Evolutionary conservation across 2,329 filamentous ascomycete species (phyloP), one percentile per base, ranked within the genome.

Genomic region (Hypoxylon sp.): DNA sequence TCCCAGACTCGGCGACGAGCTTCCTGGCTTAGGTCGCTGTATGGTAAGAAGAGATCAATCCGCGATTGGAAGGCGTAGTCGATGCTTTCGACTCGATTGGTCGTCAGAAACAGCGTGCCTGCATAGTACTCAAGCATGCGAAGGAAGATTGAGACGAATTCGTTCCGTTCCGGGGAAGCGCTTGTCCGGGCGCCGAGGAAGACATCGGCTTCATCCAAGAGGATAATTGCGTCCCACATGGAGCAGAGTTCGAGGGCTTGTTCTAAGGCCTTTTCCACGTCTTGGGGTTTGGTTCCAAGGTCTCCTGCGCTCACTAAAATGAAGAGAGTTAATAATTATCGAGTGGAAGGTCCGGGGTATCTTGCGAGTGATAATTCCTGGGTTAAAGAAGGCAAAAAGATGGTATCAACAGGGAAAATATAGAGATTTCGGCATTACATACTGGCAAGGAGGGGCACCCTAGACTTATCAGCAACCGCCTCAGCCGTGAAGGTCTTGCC

Each of bases 141-240:
- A 7, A 74, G 62, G 31, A 73, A 73, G 24, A 70, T 69, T 7
- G 74, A 70, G 0, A 84, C 81, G 1, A 84, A 74, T 64, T 79
- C 77, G 68, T 84, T 84, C 1, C 81, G 77, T 1, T 72, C 72
- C 10, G 83, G 65, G 31, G 79, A 76, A 2, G 78, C 70, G 6
- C 72, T 67, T 0, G 75, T 78, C 3, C 81, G 73, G 11, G 76
- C 74, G 7, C 75, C 75, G 6, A 85, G 75, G 65, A 84, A 84
- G 0, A 84, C 79, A 47, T 83, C 82, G 0, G 79, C 79, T 59
- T 84, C 82, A 50, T 83, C 82, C 0, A 83, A 72, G 0, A 85
- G 76, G 1, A 85, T 75, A 68, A 85, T 79, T 1, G 79, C 80
- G 54, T 80, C 78, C 82, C 82, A 84, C 37, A 82, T 71, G 7